Evolutionary conservation across 2,329 filamentous ascomycete species (phyloP).

Genomic region (Ceratocystis variospora): DNA sequence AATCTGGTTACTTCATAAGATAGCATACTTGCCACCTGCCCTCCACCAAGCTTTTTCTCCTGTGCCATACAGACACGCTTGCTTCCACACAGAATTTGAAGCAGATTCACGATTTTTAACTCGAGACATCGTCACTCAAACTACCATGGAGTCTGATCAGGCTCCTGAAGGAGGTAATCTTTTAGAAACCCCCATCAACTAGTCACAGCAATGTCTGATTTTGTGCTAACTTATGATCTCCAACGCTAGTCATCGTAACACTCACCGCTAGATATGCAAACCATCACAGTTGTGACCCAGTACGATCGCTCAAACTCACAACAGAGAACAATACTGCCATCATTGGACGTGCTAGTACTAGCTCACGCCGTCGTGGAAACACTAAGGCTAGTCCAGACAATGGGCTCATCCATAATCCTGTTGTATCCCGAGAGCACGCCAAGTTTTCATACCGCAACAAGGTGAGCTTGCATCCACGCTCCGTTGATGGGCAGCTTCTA

Average conservation of each 20-base stretch:
- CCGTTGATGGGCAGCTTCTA: background rate
- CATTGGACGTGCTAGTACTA: slow-evolving; percentile 17
- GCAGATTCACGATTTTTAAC: background rate
- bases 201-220: background rate
- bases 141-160: background rate
- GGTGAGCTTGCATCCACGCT: background rate
- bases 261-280: slow-evolving; percentile 3
- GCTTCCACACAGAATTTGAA: background rate
- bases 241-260: background rate
- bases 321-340: slow-evolving; percentile 1
- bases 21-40: background rate
- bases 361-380: slow-evolving; percentile 10
- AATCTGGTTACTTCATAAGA: background rate
- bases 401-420: slow-evolving; percentile 18
- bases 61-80: too few relatives aligned
- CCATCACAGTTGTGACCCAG: slow-evolving; percentile 1
- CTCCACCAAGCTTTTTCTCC: too few relatives aligned
- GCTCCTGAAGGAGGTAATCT: background rate
- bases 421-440: slow-evolving; percentile 17
- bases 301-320: slow-evolving; percentile 11
- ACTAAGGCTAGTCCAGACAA: slow-evolving; percentile 4
- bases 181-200: background rate
- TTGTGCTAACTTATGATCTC: slow-evolving; percentile 1
- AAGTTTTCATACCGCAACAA: slow-evolving; percentile 15
- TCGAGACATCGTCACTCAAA: background rate